Conservation (phyloP, 2,329 filamentous ascomycete species). For the Alternaria novae-zelandiae region DNA sequence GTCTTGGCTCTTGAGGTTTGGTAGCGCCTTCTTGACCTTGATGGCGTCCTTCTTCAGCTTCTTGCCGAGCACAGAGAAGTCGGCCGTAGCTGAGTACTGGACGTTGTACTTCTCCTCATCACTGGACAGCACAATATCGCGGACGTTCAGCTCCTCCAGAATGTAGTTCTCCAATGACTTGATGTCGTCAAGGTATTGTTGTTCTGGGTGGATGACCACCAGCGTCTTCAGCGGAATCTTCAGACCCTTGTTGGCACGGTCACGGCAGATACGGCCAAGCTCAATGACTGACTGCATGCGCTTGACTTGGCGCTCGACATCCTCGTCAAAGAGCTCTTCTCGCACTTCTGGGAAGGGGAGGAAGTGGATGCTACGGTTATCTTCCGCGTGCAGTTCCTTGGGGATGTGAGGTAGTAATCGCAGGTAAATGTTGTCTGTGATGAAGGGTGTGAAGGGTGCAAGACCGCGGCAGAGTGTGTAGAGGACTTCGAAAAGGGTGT, state of each 20-base stretch:
- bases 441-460: constrained; percentile 93
- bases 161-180: constrained; percentile 87
- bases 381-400: constrained; percentile 69
- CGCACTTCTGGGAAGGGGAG: constrained; percentile 86
- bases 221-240: constrained; percentile 92
- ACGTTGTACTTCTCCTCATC: constrained; percentile 93
- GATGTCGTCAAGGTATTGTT: constrained; percentile 84
- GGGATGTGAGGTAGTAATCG: constrained; percentile 84
- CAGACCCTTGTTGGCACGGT: constrained; percentile 81
- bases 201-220: constrained; percentile 84
- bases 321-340: constrained; percentile 84
- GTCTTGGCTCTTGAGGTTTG: constrained; percentile 76
- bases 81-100: constrained; percentile 85
- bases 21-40: constrained; percentile 89
- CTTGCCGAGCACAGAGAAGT: constrained; percentile 94
- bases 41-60: constrained; percentile 95
- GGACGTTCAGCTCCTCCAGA: constrained; percentile 87
- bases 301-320: constrained; percentile 82
- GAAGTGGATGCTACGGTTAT: constrained; percentile 90
- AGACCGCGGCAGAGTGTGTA: constrained; percentile 87
- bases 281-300: constrained; percentile 98
- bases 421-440: constrained; percentile 92
- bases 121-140: constrained; percentile 80
- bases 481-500: constrained; percentile 91
- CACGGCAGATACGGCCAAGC: constrained; percentile 82